A percentile compares a stretch with the other conserved stretches of the same genome.
Conservation (phyloP, 139 green algal species). For the Chlamydomonas schloesseri region DNA sequence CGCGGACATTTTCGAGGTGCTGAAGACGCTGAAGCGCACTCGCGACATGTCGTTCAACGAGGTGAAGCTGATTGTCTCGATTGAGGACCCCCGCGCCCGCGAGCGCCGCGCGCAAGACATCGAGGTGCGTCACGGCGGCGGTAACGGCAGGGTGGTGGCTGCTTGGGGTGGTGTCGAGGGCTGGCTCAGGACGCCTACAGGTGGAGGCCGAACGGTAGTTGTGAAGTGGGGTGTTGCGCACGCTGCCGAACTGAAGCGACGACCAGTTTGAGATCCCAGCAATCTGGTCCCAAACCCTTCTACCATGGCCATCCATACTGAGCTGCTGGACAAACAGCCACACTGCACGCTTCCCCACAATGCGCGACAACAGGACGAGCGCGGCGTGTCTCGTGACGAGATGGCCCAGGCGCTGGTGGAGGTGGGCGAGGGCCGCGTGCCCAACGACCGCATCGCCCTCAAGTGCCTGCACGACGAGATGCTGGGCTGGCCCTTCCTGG, state of each 20-base stretch:
- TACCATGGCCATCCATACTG: too few relatives aligned
- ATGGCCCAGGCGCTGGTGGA: conserved; percentile 86
- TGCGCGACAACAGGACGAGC: conserved; percentile 79
- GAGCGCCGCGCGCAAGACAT: conserved; percentile 68
- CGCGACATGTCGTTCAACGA: conserved; percentile 89
- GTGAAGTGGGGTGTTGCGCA: not conserved
- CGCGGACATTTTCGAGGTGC: conserved; percentile 76
- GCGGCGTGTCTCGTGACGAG: conserved; percentile 88
- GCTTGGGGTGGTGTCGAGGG: too few relatives aligned
- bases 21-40: conserved; percentile 76
- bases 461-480: conserved; percentile 87
- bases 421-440: conserved; percentile 83
- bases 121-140: too few relatives aligned
- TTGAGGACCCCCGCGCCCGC: conserved; percentile 85
- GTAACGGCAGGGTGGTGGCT: too few relatives aligned
- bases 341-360: too few relatives aligned
- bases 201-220: too few relatives aligned
- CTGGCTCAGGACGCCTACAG: too few relatives aligned
- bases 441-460: conserved; percentile 89
- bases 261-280: too few relatives aligned
- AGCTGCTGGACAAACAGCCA: too few relatives aligned
- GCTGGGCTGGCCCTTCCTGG: conserved; percentile 76
- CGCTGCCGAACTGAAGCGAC: too few relatives aligned
- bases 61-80: conserved; percentile 84
- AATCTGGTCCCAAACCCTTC: too few relatives aligned